A percentile compares a stretch with the other conserved stretches of the same genome.
These are phyloP conservation scores for Psidium guajava DNA, from an alignment of 345 rosid genomes.

Conservation along the genomic window DNA sequence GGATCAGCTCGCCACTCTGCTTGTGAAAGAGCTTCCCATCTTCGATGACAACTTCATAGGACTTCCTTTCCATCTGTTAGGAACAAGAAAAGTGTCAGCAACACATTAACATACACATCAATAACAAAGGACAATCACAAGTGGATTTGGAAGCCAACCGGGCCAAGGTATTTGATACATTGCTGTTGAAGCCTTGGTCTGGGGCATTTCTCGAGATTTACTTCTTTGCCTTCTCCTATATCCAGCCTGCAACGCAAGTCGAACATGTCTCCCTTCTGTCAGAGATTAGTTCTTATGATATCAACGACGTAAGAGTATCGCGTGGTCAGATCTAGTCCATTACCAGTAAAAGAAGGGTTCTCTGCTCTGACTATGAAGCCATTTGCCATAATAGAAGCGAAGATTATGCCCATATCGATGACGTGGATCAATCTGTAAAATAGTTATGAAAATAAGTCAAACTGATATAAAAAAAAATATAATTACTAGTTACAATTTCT, in stretches of 20 bases:
- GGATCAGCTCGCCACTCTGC: constrained; percentile 50
- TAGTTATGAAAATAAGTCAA: neutral
- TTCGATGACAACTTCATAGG: constrained; percentile 60
- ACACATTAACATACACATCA: neutral
- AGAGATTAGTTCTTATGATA: constrained; percentile 2
- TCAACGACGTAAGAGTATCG: neutral
- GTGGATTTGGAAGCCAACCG: constrained; percentile 32
- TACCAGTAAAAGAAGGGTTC: constrained; percentile 99
- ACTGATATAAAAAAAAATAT: neutral
- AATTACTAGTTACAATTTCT: neutral
- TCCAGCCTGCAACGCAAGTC: constrained; percentile 58
- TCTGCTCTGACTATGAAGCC: constrained; percentile 79
- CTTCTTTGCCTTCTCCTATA: constrained; percentile 91
- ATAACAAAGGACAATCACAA: neutral
- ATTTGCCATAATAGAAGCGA: constrained; percentile 56
- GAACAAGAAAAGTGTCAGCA: neutral
- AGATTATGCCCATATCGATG: constrained; percentile 96
- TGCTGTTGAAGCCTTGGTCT: constrained; percentile 72
- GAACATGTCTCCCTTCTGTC: neutral
- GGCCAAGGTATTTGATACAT: constrained; percentile 95
- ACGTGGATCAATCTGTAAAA: constrained; percentile 77
- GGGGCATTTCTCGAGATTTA: constrained; percentile 70
- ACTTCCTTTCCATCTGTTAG: constrained; percentile 72
- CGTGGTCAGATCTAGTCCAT: neutral
- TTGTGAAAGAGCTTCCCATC: constrained; percentile 61